Conservation (phyloP, 1,284 basidiomycete species). For the Ustilago lituana region DNA sequence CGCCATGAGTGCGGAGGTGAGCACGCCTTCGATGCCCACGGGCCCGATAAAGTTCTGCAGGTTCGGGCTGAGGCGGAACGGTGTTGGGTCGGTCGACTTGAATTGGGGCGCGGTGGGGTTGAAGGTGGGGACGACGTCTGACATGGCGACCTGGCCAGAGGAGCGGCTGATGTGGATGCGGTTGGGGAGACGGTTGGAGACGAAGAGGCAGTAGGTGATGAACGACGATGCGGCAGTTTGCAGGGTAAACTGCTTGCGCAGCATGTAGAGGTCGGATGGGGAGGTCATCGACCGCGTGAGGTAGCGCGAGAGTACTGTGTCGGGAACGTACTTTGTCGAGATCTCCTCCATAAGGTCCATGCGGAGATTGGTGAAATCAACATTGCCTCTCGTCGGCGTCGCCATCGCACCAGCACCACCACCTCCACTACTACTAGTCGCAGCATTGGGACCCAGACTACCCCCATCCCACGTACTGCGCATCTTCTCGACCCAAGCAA, state of each 20-base stretch:
- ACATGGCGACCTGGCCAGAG: constrained; percentile 62
- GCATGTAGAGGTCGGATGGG: constrained; percentile 90
- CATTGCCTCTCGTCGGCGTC: constrained; percentile 40
- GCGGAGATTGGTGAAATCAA: constrained; percentile 78
- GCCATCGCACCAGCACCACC: not conserved
- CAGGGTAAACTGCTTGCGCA: constrained; percentile 94
- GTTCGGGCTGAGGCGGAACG: constrained; percentile 96
- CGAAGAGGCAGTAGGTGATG: constrained; percentile 88
- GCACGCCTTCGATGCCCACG: constrained; percentile 86
- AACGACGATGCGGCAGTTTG: constrained; percentile 90
- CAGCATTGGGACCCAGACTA: not conserved
- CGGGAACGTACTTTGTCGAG: constrained; percentile 85
- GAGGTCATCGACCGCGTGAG: constrained; percentile 86
- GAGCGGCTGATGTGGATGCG: constrained; percentile 88
- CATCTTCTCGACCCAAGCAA: constrained; percentile 67
- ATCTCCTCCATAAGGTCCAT: constrained; percentile 93
- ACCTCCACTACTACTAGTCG: not conserved
- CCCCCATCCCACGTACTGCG: constrained; percentile 57
- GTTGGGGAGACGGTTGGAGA: constrained; percentile 83
- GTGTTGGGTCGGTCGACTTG: constrained; percentile 83
- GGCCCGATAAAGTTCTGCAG: constrained; percentile 93
- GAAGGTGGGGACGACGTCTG: constrained; percentile 64
- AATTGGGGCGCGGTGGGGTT: constrained; percentile 77
- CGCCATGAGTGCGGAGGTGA: constrained; percentile 87
- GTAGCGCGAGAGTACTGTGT: constrained; percentile 87